Conservation (phyloP, 2,329 filamentous ascomycete species). For the Xylaria sp. region DNA sequence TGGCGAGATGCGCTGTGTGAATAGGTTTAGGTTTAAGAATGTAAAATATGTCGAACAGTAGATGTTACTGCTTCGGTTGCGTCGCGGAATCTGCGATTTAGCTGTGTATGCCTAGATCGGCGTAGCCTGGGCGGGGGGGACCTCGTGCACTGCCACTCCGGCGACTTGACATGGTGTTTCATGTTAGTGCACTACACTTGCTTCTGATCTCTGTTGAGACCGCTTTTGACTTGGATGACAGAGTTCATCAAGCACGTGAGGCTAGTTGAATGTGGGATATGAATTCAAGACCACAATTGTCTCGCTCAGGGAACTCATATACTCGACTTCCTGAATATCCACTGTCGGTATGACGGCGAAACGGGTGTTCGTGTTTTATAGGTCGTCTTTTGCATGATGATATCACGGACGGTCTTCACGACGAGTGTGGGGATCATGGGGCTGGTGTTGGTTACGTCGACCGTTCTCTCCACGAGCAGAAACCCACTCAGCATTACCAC, state of each 20-base stretch:
- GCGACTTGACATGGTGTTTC: neutral
- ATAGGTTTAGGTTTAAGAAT: neutral
- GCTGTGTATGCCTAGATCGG: neutral
- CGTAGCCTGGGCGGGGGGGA: neutral
- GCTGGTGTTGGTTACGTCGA: constrained; percentile 53
- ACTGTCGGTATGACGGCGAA: neutral
- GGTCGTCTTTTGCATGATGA: neutral
- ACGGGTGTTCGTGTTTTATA: neutral
- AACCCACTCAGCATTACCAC: constrained; percentile 62
- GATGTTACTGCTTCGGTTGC: neutral
- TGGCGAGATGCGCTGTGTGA: neutral
- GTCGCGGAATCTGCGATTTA: neutral
- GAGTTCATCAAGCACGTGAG: too few species aligned
- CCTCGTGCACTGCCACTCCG: neutral
- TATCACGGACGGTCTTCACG: constrained; percentile 41
- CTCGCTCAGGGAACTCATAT: neutral
- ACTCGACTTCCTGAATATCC: neutral
- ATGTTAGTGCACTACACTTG: neutral
- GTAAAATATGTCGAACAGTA: neutral
- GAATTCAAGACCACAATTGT: neutral
- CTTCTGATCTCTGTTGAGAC: neutral
- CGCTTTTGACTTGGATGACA: neutral
- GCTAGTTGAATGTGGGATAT: neutral
- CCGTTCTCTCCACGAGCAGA: constrained; percentile 59
- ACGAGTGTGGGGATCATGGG: constrained; percentile 58